Evolutionary conservation across 2,329 filamentous ascomycete species (phyloP).

Genomic region (Paracorniculantispora psalliotae): DNA sequence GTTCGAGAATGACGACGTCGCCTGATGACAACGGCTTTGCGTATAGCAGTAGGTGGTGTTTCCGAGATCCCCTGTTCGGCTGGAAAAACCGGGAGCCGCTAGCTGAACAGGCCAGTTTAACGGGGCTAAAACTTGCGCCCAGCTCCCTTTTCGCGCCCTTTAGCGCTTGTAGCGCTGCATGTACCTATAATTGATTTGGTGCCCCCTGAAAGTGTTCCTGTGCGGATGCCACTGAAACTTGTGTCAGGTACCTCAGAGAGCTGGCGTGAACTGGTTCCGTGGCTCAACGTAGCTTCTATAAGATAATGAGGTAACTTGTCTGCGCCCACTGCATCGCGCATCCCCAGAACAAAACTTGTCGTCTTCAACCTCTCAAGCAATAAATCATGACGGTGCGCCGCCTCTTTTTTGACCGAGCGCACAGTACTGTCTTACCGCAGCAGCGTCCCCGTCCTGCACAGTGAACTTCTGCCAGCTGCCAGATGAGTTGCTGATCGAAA

Average conservation of each 20-base stretch:
- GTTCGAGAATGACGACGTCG: no score
- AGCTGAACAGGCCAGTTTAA: background rate
- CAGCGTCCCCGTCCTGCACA: background rate
- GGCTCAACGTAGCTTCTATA: conserved; percentile 1
- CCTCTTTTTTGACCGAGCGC: no score
- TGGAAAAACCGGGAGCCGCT: conserved; percentile 1
- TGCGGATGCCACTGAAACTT: background rate
- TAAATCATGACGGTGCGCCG: no score
- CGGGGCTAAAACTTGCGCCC: background rate
- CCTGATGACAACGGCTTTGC: no score
- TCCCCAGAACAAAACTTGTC: no score
- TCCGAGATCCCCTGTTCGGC: background rate
- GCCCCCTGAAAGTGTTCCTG: background rate
- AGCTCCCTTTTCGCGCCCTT: background rate
- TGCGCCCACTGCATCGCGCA: background rate
- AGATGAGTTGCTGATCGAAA: background rate
- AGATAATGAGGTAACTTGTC: background rate
- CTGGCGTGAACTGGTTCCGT: background rate
- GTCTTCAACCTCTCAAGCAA: no score
- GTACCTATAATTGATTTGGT: background rate
- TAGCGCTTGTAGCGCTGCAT: background rate
- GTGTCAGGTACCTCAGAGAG: background rate
- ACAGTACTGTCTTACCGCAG: no score
- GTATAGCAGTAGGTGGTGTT: no score
- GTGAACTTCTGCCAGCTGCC: background rate